phyloP scores from a whole-genome alignment of 116 monocot genomes.

The Phalaenopsis hybrid region DNA sequence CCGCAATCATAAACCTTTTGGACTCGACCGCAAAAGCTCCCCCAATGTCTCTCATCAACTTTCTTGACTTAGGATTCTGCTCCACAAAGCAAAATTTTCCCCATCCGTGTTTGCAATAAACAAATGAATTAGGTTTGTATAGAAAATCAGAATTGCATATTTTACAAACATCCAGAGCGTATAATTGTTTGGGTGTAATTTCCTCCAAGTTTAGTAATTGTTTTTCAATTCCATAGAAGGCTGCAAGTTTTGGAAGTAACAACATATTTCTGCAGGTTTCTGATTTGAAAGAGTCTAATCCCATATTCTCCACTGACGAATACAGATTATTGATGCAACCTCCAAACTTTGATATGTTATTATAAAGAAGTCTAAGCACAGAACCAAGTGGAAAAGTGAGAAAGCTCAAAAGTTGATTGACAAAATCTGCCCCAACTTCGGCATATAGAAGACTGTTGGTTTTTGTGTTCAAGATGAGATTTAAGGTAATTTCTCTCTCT shows the following conservation, averaged over 20 bases:
- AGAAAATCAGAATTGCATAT: neutral
- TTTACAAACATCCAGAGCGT: neutral
- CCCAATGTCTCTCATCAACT: neutral
- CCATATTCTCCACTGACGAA: neutral
- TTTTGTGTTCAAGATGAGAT: conserved; percentile 9
- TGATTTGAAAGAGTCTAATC: neutral
- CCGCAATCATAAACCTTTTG: neutral
- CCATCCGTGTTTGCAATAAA: too few relatives aligned
- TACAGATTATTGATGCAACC: neutral
- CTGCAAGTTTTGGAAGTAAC: neutral
- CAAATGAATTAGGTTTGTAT: too few relatives aligned
- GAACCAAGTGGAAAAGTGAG: conserved; percentile 16
- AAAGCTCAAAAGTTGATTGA: conserved; percentile 22
- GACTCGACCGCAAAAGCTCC: neutral
- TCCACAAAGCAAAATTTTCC: neutral
- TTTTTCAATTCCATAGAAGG: neutral
- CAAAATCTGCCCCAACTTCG: conserved; percentile 16
- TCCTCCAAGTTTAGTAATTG: neutral
- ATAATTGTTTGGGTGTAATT: neutral
- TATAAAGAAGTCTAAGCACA: neutral
- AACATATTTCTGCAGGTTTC: neutral
- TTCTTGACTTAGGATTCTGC: neutral
- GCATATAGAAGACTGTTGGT: conserved; percentile 15
- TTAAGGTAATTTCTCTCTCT: neutral
- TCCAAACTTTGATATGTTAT: neutral